Conservation (phyloP, 2,329 filamentous ascomycete genomes). For the Whalleya microplaca region DNA sequence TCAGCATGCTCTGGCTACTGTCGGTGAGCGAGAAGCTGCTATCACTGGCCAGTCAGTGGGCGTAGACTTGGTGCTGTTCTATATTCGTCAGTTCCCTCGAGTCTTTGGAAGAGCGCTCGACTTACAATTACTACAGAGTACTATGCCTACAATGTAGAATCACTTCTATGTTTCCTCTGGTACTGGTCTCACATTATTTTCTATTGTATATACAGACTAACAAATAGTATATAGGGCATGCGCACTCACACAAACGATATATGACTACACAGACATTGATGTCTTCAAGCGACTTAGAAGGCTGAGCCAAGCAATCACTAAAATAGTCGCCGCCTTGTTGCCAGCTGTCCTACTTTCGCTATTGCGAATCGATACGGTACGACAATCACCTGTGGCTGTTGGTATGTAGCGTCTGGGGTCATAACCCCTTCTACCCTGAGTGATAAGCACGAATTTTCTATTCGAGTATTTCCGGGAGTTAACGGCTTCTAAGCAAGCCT, state of each 20-base stretch:
- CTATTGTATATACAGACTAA: neutral
- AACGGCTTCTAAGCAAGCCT: too few species aligned
- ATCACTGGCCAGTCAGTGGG: constrained; percentile 45
- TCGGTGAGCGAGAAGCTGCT: constrained; percentile 44
- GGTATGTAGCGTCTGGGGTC: neutral
- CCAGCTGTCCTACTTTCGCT: constrained; percentile 1
- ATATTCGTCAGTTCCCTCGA: constrained; percentile 45
- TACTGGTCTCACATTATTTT: neutral
- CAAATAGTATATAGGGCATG: neutral
- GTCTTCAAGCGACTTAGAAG: constrained; percentile 23
- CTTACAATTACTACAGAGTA: neutral
- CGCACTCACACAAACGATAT: constrained; percentile 2
- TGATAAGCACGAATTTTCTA: too few species aligned
- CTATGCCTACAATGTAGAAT: neutral
- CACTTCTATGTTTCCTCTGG: neutral
- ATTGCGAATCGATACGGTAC: neutral
- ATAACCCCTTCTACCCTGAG: too few species aligned
- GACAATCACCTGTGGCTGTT: neutral
- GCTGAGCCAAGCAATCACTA: neutral
- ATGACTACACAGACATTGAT: constrained; percentile 41
- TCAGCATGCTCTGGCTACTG: constrained; percentile 36
- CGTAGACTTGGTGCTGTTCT: constrained; percentile 47
- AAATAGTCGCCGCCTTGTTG: neutral
- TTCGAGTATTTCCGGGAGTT: too few species aligned
- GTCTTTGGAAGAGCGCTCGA: neutral